phyloP scores from a whole-genome alignment of 345 rosid genomes.

The Punica granatum region DNA sequence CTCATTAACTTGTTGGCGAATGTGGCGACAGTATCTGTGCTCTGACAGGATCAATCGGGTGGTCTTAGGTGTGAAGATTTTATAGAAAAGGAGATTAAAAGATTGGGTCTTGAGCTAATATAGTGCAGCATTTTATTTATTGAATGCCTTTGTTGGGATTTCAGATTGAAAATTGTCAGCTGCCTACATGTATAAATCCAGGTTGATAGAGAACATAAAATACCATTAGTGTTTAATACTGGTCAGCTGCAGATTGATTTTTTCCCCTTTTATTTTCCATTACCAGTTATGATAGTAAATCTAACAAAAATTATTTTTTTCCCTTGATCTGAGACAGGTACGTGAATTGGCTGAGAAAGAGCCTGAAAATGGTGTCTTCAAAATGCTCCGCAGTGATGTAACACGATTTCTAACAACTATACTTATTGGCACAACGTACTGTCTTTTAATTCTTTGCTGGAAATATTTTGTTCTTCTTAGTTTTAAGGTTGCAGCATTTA shows the following conservation, averaged over 20 bases:
- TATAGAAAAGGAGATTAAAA: neutral
- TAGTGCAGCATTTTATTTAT: neutral
- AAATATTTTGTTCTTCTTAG: constrained; percentile 12
- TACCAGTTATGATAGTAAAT: neutral
- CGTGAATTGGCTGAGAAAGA: constrained; percentile 97
- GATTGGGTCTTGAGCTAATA: neutral
- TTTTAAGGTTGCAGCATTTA: constrained; percentile 18
- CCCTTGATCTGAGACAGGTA: constrained; percentile 40
- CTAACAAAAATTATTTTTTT: neutral
- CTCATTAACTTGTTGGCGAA: neutral
- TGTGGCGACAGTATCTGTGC: neutral
- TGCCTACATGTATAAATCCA: neutral
- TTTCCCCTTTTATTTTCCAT: neutral
- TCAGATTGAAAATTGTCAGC: neutral
- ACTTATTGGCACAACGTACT: constrained; percentile 98
- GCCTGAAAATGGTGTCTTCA: constrained; percentile 90
- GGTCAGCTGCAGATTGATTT: neutral
- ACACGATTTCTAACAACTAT: constrained; percentile 97
- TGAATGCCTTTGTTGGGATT: neutral
- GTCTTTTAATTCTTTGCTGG: constrained; percentile 15
- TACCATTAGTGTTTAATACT: neutral
- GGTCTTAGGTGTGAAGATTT: neutral
- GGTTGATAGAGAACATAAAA: neutral
- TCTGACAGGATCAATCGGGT: neutral
- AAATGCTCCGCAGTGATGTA: constrained; percentile 92